Conservation (phyloP, 1,139 yeast species). For the Candida glucosophila region DNA sequence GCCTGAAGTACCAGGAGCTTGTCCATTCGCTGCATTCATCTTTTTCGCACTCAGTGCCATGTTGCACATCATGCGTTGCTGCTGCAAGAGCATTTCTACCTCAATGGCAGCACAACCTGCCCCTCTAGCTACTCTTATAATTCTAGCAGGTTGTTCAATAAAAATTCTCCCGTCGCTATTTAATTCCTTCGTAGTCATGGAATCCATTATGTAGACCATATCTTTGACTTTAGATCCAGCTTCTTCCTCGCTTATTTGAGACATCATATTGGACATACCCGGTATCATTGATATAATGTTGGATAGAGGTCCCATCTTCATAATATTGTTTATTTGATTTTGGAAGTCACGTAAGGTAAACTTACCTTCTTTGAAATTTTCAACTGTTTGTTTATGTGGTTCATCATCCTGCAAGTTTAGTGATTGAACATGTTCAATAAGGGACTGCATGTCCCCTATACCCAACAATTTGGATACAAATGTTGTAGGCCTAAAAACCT, state of each 20-base stretch:
- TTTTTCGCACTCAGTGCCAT: conserved; percentile 74
- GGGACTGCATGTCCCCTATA: conserved; percentile 90
- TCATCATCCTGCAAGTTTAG: conserved; percentile 67
- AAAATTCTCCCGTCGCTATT: conserved; percentile 86
- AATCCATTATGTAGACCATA: conserved; percentile 90
- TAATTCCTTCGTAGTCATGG: conserved; percentile 89
- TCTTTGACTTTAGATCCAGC: conserved; percentile 72
- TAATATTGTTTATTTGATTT: conserved; percentile 88
- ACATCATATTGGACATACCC: conserved; percentile 78
- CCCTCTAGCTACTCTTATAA: conserved; percentile 90
- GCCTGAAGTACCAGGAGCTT: conserved; percentile 31
- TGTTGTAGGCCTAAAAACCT: conserved; percentile 81
- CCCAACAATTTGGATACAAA: conserved; percentile 87
- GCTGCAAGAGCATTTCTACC: conserved; percentile 86
- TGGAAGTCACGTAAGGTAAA: conserved; percentile 88
- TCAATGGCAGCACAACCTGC: conserved; percentile 91
- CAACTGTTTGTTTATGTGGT: conserved; percentile 77
- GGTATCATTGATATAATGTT: conserved; percentile 96
- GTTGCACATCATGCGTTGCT: conserved; percentile 89
- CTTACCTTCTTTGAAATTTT: conserved; percentile 90
- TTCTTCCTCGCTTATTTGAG: conserved; percentile 86
- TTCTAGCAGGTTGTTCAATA: conserved; percentile 73
- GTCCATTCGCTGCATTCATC: conserved; percentile 39
- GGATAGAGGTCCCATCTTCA: conserved; percentile 94
- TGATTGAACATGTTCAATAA: conserved; percentile 88